Base-by-base conservation (phyloP, 768 basidiomycete species). In the Daedaleopsis nitida region DNA sequence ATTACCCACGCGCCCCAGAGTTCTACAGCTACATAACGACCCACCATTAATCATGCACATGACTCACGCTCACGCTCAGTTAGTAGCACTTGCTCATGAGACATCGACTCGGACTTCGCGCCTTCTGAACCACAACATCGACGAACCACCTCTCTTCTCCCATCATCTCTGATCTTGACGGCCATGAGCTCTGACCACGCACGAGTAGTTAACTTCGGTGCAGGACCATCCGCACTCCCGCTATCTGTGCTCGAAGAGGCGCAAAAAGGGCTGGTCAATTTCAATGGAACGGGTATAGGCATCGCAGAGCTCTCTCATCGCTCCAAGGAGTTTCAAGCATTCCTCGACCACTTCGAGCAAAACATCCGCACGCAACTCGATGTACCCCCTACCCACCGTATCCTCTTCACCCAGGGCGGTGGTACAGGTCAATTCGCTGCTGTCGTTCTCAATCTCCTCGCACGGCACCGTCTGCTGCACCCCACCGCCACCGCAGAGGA, bases 241-340 rank as follows among this genome's bases (percentile, higher is more conserved):
- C 82, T 86, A n/a, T 78, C 86, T 4, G 93, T 98, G 34, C 85
- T 99, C 55, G 76, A 87, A 67, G 86, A 95, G 72, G 94, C 96
- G 2, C 83, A 90, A 14, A 77, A 83, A 63, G 94, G 91, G 16
- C 81, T 98, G n/a, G 78, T 99, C 68, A 91, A 98, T 80, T 98
- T 94, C 75, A 80, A 88, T 58, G 82, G 82, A 50, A 96, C 92
- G 2, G 97, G 97, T 27, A 96, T 98, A 62, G 97, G 97, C 47
- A 86, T 99, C 72, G 91, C 94, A 45, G 97, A 99, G 75, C 85
- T 98, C 72, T 96, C 94, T 1, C 97, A 99, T 74, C 91, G 97
- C 66, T 94, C 94, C 43, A 86, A 91, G 68, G 90, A 95, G 65
- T 98, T 98, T 74, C 81, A 82, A 55, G 79, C 82, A 21, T 89